phyloP scores from a whole-genome alignment of 352 stramenopile genomes.

The Pelagophyceae sp. region DNA sequence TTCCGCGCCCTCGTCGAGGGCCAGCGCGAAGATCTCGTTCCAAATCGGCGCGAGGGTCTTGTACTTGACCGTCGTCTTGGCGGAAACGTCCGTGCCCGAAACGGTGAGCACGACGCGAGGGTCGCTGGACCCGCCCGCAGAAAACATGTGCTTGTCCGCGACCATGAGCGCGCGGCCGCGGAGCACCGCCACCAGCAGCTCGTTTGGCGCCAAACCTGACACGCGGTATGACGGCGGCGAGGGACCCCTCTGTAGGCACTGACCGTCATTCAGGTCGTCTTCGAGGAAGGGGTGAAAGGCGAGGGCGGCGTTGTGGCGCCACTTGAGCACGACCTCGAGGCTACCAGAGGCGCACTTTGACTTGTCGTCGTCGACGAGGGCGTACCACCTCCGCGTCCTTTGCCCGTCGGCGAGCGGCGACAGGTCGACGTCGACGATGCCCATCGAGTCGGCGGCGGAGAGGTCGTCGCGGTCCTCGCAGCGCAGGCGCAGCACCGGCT shows the following conservation, averaged over 20 bases:
- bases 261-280: background rate
- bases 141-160: background rate
- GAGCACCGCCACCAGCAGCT: background rate
- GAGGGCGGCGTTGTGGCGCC: background rate
- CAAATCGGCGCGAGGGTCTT: background rate
- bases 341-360: background rate
- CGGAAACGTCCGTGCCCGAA: background rate
- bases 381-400: background rate
- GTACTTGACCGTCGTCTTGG: background rate
- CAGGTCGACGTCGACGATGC: background rate
- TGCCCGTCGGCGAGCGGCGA: background rate
- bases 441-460: background rate
- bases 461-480: background rate
- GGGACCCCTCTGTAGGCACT: background rate
- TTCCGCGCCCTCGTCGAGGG: background rate
- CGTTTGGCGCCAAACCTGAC: background rate
- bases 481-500: background rate
- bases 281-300: conserved; percentile 1
- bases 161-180: background rate
- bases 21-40: background rate
- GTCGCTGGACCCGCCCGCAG: background rate
- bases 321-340: background rate
- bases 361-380: background rate
- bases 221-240: no score
- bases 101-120: background rate